Percentiles rank a stretch among this genome's conserved stretches.
Conservation (phyloP, 2,329 filamentous ascomycete species). For the Tolypocladium tundrense region DNA sequence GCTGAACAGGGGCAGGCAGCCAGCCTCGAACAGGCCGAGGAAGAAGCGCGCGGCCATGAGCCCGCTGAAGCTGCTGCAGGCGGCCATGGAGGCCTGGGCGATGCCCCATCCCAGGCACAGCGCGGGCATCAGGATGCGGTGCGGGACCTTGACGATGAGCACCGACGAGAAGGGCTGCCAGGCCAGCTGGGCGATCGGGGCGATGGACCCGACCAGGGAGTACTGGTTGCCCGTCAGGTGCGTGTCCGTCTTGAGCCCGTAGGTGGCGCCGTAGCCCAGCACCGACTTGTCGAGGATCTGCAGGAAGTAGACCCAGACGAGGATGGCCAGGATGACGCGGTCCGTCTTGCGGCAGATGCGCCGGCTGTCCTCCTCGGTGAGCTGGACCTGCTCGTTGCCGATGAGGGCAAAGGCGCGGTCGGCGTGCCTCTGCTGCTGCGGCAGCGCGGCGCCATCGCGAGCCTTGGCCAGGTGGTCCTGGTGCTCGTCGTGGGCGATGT, state of each 20-base stretch:
- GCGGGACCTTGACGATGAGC: constrained; percentile 51
- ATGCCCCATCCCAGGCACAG: constrained; percentile 35
- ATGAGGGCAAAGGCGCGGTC: constrained; percentile 3
- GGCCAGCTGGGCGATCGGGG: constrained; percentile 47
- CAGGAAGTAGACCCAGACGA: constrained; percentile 50
- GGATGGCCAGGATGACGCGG: constrained; percentile 41
- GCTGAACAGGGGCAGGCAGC: constrained; percentile 36
- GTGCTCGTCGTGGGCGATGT: constrained; percentile 6
- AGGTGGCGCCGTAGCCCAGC: constrained; percentile 47
- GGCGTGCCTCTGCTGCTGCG: neutral
- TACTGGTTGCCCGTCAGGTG: constrained; percentile 43
- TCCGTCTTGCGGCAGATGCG: constrained; percentile 53
- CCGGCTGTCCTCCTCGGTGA: constrained; percentile 11
- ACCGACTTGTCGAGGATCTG: constrained; percentile 50
- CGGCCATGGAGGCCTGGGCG: constrained; percentile 33
- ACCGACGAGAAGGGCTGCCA: constrained; percentile 51
- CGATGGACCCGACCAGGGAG: constrained; percentile 46
- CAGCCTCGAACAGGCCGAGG: constrained; percentile 38
- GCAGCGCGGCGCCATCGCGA: neutral
- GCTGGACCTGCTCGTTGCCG: constrained; percentile 1
- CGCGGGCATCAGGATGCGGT: constrained; percentile 45
- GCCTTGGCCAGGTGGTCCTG: neutral
- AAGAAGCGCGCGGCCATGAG: constrained; percentile 40
- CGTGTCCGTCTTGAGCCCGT: constrained; percentile 39
- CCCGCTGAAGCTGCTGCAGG: constrained; percentile 34